Conservation (phyloP, 2,329 filamentous ascomycete species). For the Cordyceps cateniannulata region DNA sequence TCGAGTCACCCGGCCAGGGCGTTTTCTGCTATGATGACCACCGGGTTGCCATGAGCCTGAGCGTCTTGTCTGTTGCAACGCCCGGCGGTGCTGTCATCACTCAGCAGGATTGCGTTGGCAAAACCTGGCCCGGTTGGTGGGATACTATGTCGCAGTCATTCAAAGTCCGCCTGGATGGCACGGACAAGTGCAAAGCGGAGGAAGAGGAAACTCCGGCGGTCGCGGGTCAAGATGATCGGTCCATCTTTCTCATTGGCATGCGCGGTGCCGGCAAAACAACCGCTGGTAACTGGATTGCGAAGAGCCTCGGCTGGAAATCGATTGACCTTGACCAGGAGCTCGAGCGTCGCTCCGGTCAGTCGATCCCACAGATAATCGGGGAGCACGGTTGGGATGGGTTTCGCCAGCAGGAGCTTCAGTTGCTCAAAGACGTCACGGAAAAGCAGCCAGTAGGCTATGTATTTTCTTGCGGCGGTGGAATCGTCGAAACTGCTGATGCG, state of each 20-base stretch:
- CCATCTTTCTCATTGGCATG: constrained; percentile 95
- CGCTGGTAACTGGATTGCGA: constrained; percentile 77
- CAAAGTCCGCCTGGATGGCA: constrained; percentile 67
- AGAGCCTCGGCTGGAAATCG: constrained; percentile 67
- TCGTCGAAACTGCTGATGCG: constrained; percentile 80
- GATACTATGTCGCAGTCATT: constrained; percentile 78
- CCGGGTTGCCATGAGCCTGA: constrained; percentile 97
- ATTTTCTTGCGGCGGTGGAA: constrained; percentile 88
- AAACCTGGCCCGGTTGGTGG: constrained; percentile 99
- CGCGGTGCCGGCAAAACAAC: constrained; percentile 95
- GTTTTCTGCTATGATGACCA: constrained; percentile 97
- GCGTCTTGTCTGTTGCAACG: constrained; percentile 70
- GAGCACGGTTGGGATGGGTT: constrained; percentile 80
- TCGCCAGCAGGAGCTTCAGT: constrained; percentile 66
- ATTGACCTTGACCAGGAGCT: constrained; percentile 85
- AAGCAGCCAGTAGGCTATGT: constrained; percentile 71
- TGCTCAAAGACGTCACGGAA: constrained; percentile 67
- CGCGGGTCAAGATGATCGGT: constrained; percentile 40
- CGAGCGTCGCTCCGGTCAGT: constrained; percentile 64
- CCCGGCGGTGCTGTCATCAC: constrained; percentile 69
- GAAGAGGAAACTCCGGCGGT: constrained; percentile 13
- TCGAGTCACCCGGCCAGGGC: constrained; percentile 53
- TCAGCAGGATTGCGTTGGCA: constrained; percentile 88
- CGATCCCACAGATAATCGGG: constrained; percentile 81
- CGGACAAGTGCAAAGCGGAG: constrained; percentile 41